Evolutionary conservation across 257 asterid genomes (phyloP), one percentile per base, ranked within the genome.

Genomic region (Lycium ferocissimum): DNA sequence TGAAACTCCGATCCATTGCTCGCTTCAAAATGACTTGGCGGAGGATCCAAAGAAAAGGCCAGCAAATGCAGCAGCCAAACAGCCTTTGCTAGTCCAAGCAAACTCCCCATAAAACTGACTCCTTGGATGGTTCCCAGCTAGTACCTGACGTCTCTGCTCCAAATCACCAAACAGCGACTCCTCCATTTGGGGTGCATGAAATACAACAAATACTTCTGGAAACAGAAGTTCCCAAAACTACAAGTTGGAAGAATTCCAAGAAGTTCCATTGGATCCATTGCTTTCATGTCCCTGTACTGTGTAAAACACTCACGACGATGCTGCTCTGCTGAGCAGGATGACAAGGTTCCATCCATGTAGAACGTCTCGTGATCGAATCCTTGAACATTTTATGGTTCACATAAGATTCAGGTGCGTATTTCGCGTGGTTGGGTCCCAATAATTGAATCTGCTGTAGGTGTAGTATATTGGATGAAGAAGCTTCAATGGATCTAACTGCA

Each of bases 151-250:
- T 79, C 99, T 90, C 91, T 96, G 99, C 92, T 96, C 99, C 93
- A 95, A 45, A 83, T 96, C 98, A 4, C 98, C 98, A 5, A 96
- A 96, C 92, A 96, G 84, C 1, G 99, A 96, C 87, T 96, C 99
- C 90, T 96, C 99, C 99, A 96, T 85, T 96, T 96, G 1, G 98
- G 98, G 87, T 96, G 99, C 51, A n/a, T n/a, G n/a, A n/a, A n/a
- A n/a, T n/a, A 95, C 92, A 17, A 94, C 5, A 96, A 92, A 76
- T 93, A 96, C 66, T 96, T 96, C 88, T 96, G 95, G 92, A 92
- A 91, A 35, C 98, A 96, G 83, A 96, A 96, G 89, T 93, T 96
- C 5, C 99, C 99, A 26, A 96, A 96, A 89, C 93, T 91, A 83
- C 98, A 96, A 10, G 95, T 94, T 0, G 99, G 98, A 57, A 95